Evolutionary conservation across 805 yeast species (phyloP), one percentile per base, ranked within the genome.

Genomic region (Candida odintsovae): DNA sequence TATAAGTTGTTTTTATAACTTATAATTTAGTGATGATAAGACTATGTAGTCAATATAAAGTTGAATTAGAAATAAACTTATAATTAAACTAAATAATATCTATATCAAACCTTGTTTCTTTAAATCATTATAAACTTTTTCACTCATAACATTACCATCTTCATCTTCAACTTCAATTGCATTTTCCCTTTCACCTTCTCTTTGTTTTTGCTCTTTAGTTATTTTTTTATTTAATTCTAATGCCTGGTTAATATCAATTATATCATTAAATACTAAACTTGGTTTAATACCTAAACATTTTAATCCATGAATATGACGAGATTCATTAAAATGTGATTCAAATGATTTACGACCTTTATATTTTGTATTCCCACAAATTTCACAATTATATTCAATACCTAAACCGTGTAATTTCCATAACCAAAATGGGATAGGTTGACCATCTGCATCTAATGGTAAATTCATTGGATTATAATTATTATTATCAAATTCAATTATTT

Each of bases 341-440:
- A 78, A 94, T 2, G 75, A 73, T 42, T 73, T 70, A 9, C 95
- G 72, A 1, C 99, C 99, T 55, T 78, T 76, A 65, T 83, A 92
- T 8, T 70, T 67, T 28, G 66, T 63, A 56, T 86, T 81, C 6
- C 95, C 95, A 62, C 99, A 94, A 8, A 94, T 77, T 65, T 94
- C 97, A 63, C 99, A 94, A 1, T 66, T 57, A 55, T 80, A 87
- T 44, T 76, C 78, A 38, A 78, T 74, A 46, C 86, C 86, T 11
- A 90, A 70, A 0, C 99, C 99, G 57, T 89, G 90, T 40, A 90
- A 69, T 63, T 90, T 94, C 72, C 80, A 90, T 25, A 94, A 70
- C 99, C 99, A 94, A 45, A 74, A 80, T 2, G 99, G 99, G 25
- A 94, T 88, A 1, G 97, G 97, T 37, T 75, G 76, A 0, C 97